Evolutionary conservation across 2,329 filamentous ascomycete genomes (phyloP).

Genomic region (Myotisia sp.): DNA sequence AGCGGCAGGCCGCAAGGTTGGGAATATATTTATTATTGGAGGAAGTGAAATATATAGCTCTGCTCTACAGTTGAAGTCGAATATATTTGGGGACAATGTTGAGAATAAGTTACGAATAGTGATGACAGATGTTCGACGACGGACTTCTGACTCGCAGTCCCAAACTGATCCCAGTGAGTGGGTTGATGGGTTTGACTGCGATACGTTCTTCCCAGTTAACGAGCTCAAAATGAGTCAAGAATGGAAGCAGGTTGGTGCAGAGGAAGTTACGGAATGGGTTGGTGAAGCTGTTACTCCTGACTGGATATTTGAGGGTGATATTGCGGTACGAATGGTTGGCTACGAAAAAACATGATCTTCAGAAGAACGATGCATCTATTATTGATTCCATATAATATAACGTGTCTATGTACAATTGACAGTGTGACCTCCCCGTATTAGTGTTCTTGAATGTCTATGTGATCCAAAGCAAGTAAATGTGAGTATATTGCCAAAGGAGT

Average conservation of each 20-base stretch:
- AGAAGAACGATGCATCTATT: constrained; percentile 2
- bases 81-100: constrained; percentile 12
- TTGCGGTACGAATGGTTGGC: constrained; percentile 36
- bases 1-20: constrained; percentile 24
- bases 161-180: constrained; percentile 7
- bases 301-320: constrained; percentile 36
- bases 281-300: constrained; percentile 27
- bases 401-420: no score
- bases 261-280: constrained; percentile 29
- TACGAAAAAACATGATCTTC: constrained; percentile 23
- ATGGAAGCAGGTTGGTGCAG: constrained; percentile 22
- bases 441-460: no score
- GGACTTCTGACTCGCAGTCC: constrained; percentile 9
- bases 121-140: constrained; percentile 28
- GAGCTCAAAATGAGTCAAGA: constrained; percentile 18
- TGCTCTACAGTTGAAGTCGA: constrained; percentile 37
- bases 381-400: no score
- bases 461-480: no score
- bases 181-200: constrained; percentile 29
- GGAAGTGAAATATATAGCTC: constrained; percentile 72
- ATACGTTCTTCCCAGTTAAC: constrained; percentile 35
- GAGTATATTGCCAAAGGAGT: no score
- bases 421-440: no score
- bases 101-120: constrained; percentile 21
- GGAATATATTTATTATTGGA: constrained; percentile 71